Evolutionary conservation across 208 protist species (phyloP).

Genomic region (Angomonas deanei): DNA sequence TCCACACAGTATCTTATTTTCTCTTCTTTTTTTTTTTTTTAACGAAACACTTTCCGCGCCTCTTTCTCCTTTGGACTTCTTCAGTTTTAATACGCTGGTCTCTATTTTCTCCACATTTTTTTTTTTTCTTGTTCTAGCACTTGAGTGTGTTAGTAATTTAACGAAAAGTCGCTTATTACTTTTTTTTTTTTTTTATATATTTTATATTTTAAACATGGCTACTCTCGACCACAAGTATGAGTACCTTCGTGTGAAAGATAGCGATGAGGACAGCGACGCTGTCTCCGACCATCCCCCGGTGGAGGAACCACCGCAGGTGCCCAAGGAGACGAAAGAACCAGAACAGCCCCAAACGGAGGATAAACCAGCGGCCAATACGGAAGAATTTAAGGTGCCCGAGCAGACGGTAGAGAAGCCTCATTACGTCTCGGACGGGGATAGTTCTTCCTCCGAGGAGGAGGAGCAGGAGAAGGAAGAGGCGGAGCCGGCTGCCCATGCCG

Average conservation of each 20-base stretch:
- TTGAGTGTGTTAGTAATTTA: too few relatives aligned
- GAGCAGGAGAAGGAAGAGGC: not conserved
- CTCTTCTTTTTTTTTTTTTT: not conserved
- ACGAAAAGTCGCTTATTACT: conserved; percentile 1
- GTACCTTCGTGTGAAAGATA: not conserved
- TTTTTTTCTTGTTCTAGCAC: conserved; percentile 5
- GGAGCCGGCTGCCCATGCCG: not conserved
- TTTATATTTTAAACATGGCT: conserved; percentile 8
- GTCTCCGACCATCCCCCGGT: not conserved
- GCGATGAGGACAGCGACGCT: conserved; percentile 4
- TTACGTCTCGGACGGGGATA: not conserved
- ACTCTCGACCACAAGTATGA: not conserved
- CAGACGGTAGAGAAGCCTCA: not conserved
- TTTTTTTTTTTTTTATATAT: conserved; percentile 13
- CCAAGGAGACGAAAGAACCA: not conserved
- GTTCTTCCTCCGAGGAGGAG: not conserved
- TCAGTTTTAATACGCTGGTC: too few relatives aligned
- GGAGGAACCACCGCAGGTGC: not conserved
- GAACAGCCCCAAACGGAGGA: not conserved
- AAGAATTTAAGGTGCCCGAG: not conserved
- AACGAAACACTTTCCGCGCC: not conserved
- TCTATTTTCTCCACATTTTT: too few relatives aligned
- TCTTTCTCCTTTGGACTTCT: too few relatives aligned
- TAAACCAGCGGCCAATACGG: not conserved
- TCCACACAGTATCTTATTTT: too few relatives aligned